Percentiles rank a stretch among this genome's conserved stretches.
Evolutionary conservation across 202 grass and related monocot genomes (phyloP).

Genomic region (Alloteropsis angusta): DNA sequence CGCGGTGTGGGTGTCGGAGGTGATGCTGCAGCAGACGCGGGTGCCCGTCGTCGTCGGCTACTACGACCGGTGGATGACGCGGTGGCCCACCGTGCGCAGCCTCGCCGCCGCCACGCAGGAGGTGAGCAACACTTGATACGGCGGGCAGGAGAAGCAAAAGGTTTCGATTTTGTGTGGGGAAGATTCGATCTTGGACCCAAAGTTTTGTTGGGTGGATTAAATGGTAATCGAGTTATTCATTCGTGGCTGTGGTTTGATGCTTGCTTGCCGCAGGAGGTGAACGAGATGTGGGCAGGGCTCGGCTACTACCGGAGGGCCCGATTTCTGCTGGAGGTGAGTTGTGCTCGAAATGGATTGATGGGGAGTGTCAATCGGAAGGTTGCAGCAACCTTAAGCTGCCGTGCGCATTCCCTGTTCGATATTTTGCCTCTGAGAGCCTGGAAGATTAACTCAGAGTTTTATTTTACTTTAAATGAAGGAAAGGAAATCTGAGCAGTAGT

Average conservation of each 20-base stretch:
- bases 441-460: not conserved
- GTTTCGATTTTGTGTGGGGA: not conserved
- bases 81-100: constrained; percentile 71
- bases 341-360: not conserved
- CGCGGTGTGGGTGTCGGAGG: constrained; percentile 90
- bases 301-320: constrained; percentile 95
- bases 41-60: constrained; percentile 70
- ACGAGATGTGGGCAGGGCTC: constrained; percentile 94
- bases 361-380: too few relatives aligned
- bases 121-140: constrained; percentile 22
- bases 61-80: constrained; percentile 84
- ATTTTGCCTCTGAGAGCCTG: constrained; percentile 17
- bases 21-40: constrained; percentile 98
- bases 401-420: not conserved
- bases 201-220: not conserved
- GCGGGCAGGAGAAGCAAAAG: not conserved
- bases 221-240: not conserved
- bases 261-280: constrained; percentile 70
- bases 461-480: not conserved
- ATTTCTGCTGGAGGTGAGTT: constrained; percentile 75
- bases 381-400: not conserved
- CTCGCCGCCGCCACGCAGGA: constrained; percentile 87
- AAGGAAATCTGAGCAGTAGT: not conserved
- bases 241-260: not conserved
- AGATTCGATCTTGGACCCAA: not conserved